Conservation (phyloP, 2,329 filamentous ascomycete species). For the Ceratocystis cubensis region DNA sequence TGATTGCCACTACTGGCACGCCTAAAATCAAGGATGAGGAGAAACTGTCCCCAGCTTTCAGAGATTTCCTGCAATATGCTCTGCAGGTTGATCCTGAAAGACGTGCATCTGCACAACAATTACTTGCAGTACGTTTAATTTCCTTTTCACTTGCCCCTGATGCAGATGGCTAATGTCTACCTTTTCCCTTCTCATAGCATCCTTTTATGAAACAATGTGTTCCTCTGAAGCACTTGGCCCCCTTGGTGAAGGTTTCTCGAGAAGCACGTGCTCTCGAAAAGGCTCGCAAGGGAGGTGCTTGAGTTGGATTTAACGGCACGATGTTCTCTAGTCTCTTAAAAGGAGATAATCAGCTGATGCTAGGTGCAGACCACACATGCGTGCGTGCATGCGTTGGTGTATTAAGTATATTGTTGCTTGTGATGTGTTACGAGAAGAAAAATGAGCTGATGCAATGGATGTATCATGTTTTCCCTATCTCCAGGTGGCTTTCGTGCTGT, state of each 20-base stretch:
- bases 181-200: slow-evolving; percentile 40
- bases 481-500: not conserved
- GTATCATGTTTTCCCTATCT: slow-evolving; percentile 9
- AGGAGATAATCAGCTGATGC: not conserved
- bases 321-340: not conserved
- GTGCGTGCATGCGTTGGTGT: not conserved
- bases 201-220: slow-evolving; percentile 69
- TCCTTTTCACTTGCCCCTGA: slow-evolving; percentile 24
- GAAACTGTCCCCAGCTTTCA: slow-evolving; percentile 66
- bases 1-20: slow-evolving; percentile 95
- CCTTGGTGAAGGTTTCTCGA: slow-evolving; percentile 74
- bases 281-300: slow-evolving; percentile 44
- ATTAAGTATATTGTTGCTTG: not conserved
- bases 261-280: slow-evolving; percentile 78
- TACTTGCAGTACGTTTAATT: slow-evolving; percentile 60
- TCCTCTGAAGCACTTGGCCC: slow-evolving; percentile 64
- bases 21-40: slow-evolving; percentile 90
- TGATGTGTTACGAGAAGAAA: slow-evolving; percentile 4
- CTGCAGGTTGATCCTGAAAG: slow-evolving; percentile 96
- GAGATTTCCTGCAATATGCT: slow-evolving; percentile 83
- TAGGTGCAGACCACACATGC: not conserved
- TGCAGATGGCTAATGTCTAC: not conserved
- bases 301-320: not conserved
- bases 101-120: slow-evolving; percentile 84
- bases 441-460: not conserved